Evolutionary conservation across 345 rosid genomes (phyloP), one percentile per base, ranked within the genome.

Genomic region (Eutrema japonicum): DNA sequence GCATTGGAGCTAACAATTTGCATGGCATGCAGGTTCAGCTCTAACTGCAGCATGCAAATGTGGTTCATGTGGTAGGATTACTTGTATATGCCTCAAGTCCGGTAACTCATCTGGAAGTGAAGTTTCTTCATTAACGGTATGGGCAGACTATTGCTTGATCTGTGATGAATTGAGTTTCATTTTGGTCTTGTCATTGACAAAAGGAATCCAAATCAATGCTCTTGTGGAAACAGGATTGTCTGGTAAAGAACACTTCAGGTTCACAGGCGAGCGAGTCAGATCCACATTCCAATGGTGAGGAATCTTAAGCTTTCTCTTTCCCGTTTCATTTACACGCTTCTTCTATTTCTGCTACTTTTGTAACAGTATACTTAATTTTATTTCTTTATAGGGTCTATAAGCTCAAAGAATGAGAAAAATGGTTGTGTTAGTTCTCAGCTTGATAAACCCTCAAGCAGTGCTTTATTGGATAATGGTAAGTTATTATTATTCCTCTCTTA

Each of bases 211-310:
- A 49, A 50, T 48, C 9, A 30, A 52, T 43, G 50, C 32, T 69
- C 43, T 41, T 29, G 71, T 32, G 10, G 37, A 74, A 67, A 61
- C 74, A 85, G 87, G 84, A 75, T 62, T 80, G 54, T 76, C 85
- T 68, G 79, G 75, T 81, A 61, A 86, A 80, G 73, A 77, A 77
- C 75, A 73, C 66, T 2, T 78, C 80, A 50, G 57, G 71, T 32
- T 72, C 84, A 38, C 87, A 78, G 48, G 72, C 66, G 59, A 83
- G 83, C 79, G 83, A 80, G 82, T 88, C 89, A 51, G 89, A 88
- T 81, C 85, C 77, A 33, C 87, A 83, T 71, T 85, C 88, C 51
- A 91, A 85, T 82, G 96, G 96, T 93, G 81, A 87, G 93, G 55
- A 54, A 71, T 22, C 68, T 16, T 14, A 4, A 68, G 64, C 47